These are phyloP conservation scores for Pigoraptor vietnamica DNA, from an alignment of 78 protist species.

Conservation along the genomic window DNA sequence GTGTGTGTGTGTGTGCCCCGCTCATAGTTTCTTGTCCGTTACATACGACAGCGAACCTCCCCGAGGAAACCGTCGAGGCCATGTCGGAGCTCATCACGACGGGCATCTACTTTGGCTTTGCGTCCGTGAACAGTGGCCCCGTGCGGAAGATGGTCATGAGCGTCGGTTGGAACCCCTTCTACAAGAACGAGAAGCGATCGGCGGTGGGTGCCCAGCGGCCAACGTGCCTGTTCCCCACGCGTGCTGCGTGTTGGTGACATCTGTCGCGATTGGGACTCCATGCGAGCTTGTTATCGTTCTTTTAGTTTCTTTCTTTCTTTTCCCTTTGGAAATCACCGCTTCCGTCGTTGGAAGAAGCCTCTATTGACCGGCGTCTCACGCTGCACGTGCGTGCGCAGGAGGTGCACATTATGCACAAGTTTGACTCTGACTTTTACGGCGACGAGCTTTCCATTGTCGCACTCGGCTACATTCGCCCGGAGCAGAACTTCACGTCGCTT, in stretches of 20 bases:
- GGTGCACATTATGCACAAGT: slow-evolving; percentile 14
- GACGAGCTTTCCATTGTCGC: background rate
- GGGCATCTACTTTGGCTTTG: slow-evolving; percentile 2
- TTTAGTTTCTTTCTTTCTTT: background rate
- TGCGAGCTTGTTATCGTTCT: too few species aligned
- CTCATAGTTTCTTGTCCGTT: background rate
- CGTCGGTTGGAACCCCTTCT: slow-evolving; percentile 27
- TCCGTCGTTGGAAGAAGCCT: too few species aligned
- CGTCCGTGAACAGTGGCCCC: background rate
- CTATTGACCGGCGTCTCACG: too few species aligned
- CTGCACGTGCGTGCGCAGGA: background rate
- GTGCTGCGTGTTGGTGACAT: too few species aligned
- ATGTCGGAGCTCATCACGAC: background rate
- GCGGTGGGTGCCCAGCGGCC: background rate
- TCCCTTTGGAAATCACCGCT: background rate
- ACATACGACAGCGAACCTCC: slow-evolving; percentile 5
- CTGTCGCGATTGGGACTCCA: too few species aligned
- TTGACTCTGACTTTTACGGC: slow-evolving; percentile 26
- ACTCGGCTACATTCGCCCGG: background rate
- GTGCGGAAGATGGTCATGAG: slow-evolving; percentile 21
- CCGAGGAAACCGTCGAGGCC: background rate
- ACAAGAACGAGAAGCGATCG: slow-evolving; percentile 12
- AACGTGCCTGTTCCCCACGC: too few species aligned
- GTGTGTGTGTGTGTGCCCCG: background rate
- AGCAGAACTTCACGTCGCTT: background rate